phyloP scores from a whole-genome alignment of 1,284 basidiomycete genomes.

The Tylopilus sp. region DNA sequence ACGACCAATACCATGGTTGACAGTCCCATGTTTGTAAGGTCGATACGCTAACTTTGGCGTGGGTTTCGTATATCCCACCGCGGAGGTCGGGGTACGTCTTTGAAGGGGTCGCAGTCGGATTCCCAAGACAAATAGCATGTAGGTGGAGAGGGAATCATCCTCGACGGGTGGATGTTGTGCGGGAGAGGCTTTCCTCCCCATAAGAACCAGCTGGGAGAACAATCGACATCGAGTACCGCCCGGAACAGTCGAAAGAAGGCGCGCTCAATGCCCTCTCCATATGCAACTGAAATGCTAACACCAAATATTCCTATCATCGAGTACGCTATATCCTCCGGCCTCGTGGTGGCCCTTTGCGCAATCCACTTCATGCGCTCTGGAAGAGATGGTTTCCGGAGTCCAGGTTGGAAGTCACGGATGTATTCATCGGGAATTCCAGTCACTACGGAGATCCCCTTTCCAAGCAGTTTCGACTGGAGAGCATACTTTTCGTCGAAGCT shows the following conservation, averaged over 20 bases:
- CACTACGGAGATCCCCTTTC: not conserved
- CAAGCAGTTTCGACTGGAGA: not conserved
- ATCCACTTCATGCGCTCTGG: not conserved
- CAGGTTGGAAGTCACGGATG: not conserved
- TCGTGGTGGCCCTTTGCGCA: not conserved
- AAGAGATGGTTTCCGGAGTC: not conserved
- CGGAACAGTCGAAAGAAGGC: constrained; percentile 14
- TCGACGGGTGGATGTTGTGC: not conserved
- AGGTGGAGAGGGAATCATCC: constrained; percentile 14
- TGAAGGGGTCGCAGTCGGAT: not conserved
- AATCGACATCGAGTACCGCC: constrained; percentile 4
- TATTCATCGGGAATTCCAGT: not conserved
- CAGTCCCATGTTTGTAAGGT: not conserved
- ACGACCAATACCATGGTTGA: not conserved
- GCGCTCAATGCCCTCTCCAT: constrained; percentile 13
- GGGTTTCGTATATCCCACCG: too few relatives aligned
- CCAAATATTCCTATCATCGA: constrained; percentile 16
- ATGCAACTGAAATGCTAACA: constrained; percentile 11
- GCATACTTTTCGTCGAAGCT: not conserved
- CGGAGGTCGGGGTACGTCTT: not conserved
- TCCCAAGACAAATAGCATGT: not conserved
- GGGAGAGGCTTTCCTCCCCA: constrained; percentile 6
- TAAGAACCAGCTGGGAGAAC: constrained; percentile 1
- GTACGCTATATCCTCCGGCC: constrained; percentile 5
- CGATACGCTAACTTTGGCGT: not conserved